Conservation (phyloP, 2,329 filamentous ascomycete genomes). For the Penicillium decumbens region DNA sequence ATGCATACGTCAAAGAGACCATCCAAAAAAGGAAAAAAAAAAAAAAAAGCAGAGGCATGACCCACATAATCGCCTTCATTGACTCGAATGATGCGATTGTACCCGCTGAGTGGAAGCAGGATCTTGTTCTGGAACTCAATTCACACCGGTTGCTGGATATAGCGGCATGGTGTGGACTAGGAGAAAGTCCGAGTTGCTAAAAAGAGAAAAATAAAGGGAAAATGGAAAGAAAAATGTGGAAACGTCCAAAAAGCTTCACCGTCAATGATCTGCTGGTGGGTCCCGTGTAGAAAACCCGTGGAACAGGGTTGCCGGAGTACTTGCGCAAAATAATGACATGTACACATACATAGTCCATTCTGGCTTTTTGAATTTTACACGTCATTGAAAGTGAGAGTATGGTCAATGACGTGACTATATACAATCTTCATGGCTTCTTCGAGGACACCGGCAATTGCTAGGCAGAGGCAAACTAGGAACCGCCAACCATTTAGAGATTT, state of each 20-base stretch:
- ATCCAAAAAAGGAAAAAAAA: not conserved
- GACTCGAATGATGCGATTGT: constrained; percentile 18
- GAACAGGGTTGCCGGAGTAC: constrained; percentile 1
- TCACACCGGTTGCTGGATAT: constrained; percentile 20
- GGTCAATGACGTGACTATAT: not conserved
- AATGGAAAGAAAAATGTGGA: not conserved
- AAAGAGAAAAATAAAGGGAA: not conserved
- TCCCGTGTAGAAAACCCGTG: constrained; percentile 11
- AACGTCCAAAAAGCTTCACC: constrained; percentile 7
- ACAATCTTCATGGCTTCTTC: not conserved
- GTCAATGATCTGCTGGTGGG: constrained; percentile 20
- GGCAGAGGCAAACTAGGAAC: not conserved
- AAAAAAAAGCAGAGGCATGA: not conserved
- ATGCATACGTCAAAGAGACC: not conserved
- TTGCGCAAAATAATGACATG: not conserved
- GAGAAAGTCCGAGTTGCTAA: constrained; percentile 7
- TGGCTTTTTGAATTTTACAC: not conserved
- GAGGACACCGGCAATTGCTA: too few relatives aligned
- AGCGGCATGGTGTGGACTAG: constrained; percentile 2
- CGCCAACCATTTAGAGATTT: not conserved
- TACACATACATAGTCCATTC: not conserved
- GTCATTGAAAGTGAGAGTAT: not conserved
- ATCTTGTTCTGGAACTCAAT: constrained; percentile 18
- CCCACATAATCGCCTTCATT: constrained; percentile 18
- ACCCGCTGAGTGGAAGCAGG: constrained; percentile 7